Evolutionary conservation across 2,329 filamentous ascomycete species (phyloP).

Genomic region (Botryosphaeria dothidea): DNA sequence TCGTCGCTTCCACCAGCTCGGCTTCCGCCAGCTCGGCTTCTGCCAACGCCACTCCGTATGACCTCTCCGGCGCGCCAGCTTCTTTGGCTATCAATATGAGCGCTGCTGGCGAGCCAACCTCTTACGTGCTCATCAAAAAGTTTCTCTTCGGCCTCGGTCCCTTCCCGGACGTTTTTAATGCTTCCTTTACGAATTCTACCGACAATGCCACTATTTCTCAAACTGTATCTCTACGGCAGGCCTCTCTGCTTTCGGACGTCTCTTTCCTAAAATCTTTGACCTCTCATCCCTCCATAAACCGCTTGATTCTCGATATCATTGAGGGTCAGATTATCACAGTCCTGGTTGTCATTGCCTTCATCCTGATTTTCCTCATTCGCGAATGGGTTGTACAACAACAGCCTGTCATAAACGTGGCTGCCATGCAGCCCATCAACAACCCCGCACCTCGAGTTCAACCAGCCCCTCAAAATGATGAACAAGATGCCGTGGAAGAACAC

Average conservation of each 20-base stretch:
- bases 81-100: conserved; percentile 42
- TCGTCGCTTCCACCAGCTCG: conserved; percentile 21
- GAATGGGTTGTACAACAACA: conserved; percentile 99
- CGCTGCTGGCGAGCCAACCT: conserved; percentile 45
- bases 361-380: conserved; percentile 92
- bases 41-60: conserved; percentile 24
- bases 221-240: conserved; percentile 25
- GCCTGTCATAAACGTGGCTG: conserved; percentile 79
- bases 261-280: conserved; percentile 60
- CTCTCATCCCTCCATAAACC: conserved; percentile 70
- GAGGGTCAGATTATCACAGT: conserved; percentile 95
- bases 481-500: conserved; percentile 24
- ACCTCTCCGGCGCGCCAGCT: conserved; percentile 26
- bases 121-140: conserved; percentile 49
- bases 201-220: conserved; percentile 29
- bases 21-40: conserved; percentile 24
- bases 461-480: conserved; percentile 24
- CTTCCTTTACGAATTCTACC: conserved; percentile 30
- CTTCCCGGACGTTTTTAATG: conserved; percentile 31
- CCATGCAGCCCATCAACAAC: conserved; percentile 32
- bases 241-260: conserved; percentile 57
- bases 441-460: conserved; percentile 23
- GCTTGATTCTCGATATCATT: conserved; percentile 75
- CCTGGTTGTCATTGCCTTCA: conserved; percentile 88
- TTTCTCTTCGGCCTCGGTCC: conserved; percentile 37